phyloP scores from a whole-genome alignment of 2,329 filamentous ascomycete species.

The Fusarium domesticum region DNA sequence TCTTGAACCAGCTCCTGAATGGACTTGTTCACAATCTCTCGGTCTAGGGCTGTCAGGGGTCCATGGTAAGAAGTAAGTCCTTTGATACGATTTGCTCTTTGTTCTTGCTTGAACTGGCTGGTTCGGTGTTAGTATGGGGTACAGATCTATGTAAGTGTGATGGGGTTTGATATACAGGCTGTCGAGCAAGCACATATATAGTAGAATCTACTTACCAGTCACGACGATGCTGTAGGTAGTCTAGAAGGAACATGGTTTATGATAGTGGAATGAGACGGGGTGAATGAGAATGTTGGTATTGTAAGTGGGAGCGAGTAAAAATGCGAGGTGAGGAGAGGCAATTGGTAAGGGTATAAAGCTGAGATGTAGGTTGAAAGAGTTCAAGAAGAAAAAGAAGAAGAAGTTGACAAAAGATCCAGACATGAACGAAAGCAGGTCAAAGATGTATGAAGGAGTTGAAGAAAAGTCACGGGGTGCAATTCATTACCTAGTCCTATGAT shows the following conservation, averaged over 20 bases:
- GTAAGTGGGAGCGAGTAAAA: too few relatives aligned
- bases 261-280: neutral
- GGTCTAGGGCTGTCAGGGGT: conserved; percentile 62
- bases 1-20: conserved; percentile 76
- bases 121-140: conserved; percentile 24
- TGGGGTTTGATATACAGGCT: neutral
- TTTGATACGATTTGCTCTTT: conserved; percentile 68
- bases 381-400: neutral
- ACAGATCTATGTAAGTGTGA: neutral
- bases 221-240: conserved; percentile 67
- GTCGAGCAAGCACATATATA: neutral
- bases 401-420: neutral
- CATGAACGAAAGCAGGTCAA: too few relatives aligned
- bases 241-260: conserved; percentile 41
- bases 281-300: neutral
- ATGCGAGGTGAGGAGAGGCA: too few relatives aligned
- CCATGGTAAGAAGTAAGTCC: conserved; percentile 64
- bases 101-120: conserved; percentile 76
- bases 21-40: conserved; percentile 64
- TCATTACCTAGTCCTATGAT: too few relatives aligned
- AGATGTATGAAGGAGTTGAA: neutral
- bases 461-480: neutral
- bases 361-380: too few relatives aligned
- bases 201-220: conserved; percentile 55
- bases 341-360: too few relatives aligned